Evolutionary conservation across 202 grass and related monocot species (phyloP), one percentile per base, ranked within the genome.

Genomic region (Dendrocalamus latiflorus): DNA sequence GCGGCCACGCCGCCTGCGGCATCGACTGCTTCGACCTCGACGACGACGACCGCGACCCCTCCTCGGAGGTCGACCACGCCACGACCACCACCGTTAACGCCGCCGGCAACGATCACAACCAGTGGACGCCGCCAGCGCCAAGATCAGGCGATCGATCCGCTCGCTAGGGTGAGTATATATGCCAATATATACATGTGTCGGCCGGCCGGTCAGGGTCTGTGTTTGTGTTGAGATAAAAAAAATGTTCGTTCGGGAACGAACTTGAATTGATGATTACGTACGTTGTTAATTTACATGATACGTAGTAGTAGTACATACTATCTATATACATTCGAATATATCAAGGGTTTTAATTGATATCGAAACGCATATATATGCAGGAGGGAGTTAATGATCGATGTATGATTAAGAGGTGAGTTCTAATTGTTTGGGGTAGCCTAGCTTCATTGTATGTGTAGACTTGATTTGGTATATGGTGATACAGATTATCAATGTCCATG

Each of bases 1-100:
- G 81, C 0, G 92, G 84, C 0, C 92, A 94, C 73, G 83, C 89
- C 25, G 81, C 89, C 8, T 91, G 81, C 54, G 84, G 83, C 37
- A 89, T 95, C 83, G 83, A 91, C 81, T 91, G 77, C 89, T 89
- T 91, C 73, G 89, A 81, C 43, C 79, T 81, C 76, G 88, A 89
- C 36, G 90, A 93, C 17, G 85, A 86, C 48, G 90, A 90, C 17
- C 80, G 85, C 16, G 90, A 92, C 45, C 83, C 79, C 0, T 90
- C 90, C 4, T 87, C 82, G 2, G 81, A 88, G 60, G 34, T 87
- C 69, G 88, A 87, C 59, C 85, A 85, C 62, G 25, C 83, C 11
- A 2, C 70, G 1, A 14, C 0, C 5, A 4, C 53, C 14, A 3
- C 20, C 0, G 34, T 50, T 8, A 7, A n/a, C 6, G 22, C 24